Evolutionary conservation across 2,329 filamentous ascomycete genomes (phyloP), one percentile per base, ranked within the genome.

Genomic region (Colletotrichum karsti): DNA sequence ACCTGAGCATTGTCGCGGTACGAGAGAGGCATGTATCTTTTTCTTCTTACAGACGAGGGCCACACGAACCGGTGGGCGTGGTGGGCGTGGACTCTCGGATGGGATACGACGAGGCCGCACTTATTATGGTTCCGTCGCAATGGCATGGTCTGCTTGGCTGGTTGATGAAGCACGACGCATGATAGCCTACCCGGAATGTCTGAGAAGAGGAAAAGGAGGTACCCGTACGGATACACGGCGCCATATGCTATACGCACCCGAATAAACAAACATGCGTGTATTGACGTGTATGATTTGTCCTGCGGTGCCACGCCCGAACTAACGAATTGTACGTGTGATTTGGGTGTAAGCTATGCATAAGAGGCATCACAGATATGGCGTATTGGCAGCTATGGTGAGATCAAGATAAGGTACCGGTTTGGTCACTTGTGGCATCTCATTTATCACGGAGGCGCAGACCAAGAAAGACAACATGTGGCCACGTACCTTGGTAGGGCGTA

Each of bases 111-210:
- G 12, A 41, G 33, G 35, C 44, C 57, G 57, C 22, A 60, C 30
- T 53, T 51, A 35, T 56, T 56, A 60, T 60, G 57, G 57, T 51
- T 60, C 33, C 46, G 46, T 50, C 24, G n/a, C 46, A 8, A 7
- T 35, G 13, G n/a, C n/a, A 8, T 18, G 35, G 33, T 42, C 28
- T 18, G 33, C 30, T 22, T 22, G 15, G 15, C 35, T 24, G 18
- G 22, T n/a, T n/a, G n/a, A n/a, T 41, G 42, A n/a, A 37, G 18
- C 24, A 26, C 24, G 44, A 26, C 24, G 44, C 15, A 44, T 44
- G 18, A 41, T 46, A 35, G 55, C n/a, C 41, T 55, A 28, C 37
- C 8, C 10, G 33, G 9, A 41, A 18, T 55, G 33, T 26, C 35
- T 33, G 39, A 51, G 28, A 50, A 26, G 33, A 22, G 56, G 18